Evolutionary conservation across 2,329 filamentous ascomycete genomes (phyloP), one percentile per base, ranked within the genome.

Genomic region (Endoconidiophora polonica): DNA sequence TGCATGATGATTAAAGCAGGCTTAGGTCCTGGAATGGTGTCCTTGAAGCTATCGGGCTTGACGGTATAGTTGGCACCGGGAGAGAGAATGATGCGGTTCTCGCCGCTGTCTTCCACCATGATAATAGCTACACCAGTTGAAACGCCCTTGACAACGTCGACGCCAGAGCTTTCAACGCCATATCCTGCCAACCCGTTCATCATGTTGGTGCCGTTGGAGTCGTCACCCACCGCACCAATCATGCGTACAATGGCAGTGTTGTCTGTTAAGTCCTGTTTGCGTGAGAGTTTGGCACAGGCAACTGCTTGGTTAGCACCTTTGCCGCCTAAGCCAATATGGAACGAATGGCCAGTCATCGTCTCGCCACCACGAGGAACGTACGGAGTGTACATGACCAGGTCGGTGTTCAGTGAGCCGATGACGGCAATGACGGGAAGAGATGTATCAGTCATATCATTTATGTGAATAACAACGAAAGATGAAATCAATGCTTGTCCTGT

Each of bases 291-390:
- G 16, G 52, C 52, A 58, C 74, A 78, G 5, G 79, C 79, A 37
- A 84, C 79, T 3, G 80, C 81, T 66, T 86, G 82, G 61, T 86
- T 86, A 33, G 81, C 81, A 41, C 82, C 82, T 65, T 86, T 86
- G 14, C 83, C 82, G 44, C 82, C 83, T 23, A 53, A 37, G 2
- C 50, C 51, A 3, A 48, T 50, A 26, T 50, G 40, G 38, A 55
- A 76, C 72, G 74, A 82, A 54, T 71, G 69, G 29, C 78, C 72
- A 10, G 76, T 79, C 7, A 86, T 67, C 0, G 82, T 86, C 60
- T 86, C 82, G 47, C 82, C 83, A 2, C 73, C 71, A 2, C 67
- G 65, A 0, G 82, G 82, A n/a, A 84, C 69, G 12, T 81, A 77
- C 1, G 77, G 66, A 7, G 80, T 83, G 49, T 75, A 68, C 1